A percentile compares a stretch with the other conserved stretches of the same genome.
These are phyloP conservation scores for Pseudogymnoascus sp. DNA, from an alignment of 2,329 filamentous ascomycete genomes.

Conservation along the genomic window DNA sequence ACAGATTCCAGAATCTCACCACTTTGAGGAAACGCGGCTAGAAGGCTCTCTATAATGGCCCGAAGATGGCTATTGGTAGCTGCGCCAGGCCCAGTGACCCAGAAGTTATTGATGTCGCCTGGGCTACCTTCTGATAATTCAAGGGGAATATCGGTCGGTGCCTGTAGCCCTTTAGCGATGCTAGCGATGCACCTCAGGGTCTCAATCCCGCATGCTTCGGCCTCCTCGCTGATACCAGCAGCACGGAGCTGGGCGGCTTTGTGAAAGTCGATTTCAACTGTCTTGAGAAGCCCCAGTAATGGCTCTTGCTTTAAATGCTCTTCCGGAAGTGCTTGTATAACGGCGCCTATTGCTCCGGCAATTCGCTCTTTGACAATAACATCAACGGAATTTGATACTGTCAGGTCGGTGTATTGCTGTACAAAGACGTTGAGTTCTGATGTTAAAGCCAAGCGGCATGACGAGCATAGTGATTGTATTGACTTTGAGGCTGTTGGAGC, in stretches of 20 bases:
- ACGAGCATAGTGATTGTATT: slow-evolving; percentile 65
- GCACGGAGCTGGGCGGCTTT: slow-evolving; percentile 25
- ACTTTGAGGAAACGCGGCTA: slow-evolving; percentile 47
- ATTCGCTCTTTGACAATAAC: slow-evolving; percentile 61
- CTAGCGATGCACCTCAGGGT: slow-evolving; percentile 60
- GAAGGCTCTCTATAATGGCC: slow-evolving; percentile 40
- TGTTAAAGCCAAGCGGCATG: slow-evolving; percentile 62
- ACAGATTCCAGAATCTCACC: slow-evolving; percentile 64
- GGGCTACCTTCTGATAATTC: slow-evolving; percentile 49
- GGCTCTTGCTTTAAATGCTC: slow-evolving; percentile 46
- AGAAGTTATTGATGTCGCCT: slow-evolving; percentile 33
- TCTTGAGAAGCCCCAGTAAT: slow-evolving; percentile 50
- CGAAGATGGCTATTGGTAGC: slow-evolving; percentile 44
- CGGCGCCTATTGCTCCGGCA: slow-evolving; percentile 63
- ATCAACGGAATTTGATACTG: slow-evolving; percentile 52
- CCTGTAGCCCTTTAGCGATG: slow-evolving; percentile 65
- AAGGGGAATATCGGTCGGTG: slow-evolving; percentile 56
- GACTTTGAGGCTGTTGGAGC: slow-evolving; percentile 65
- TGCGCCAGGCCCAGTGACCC: slow-evolving; percentile 40
- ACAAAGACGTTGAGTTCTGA: slow-evolving; percentile 61
- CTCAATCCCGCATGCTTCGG: slow-evolving; percentile 31
- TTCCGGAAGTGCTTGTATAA: slow-evolving; percentile 62
- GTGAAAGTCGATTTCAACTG: slow-evolving; percentile 55
- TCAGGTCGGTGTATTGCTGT: slow-evolving; percentile 59
- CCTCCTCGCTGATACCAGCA: slow-evolving; percentile 22